Percentiles rank a stretch among this genome's conserved stretches.
Conservation (phyloP, 441 rosid species). For the Mallotus repandus region DNA sequence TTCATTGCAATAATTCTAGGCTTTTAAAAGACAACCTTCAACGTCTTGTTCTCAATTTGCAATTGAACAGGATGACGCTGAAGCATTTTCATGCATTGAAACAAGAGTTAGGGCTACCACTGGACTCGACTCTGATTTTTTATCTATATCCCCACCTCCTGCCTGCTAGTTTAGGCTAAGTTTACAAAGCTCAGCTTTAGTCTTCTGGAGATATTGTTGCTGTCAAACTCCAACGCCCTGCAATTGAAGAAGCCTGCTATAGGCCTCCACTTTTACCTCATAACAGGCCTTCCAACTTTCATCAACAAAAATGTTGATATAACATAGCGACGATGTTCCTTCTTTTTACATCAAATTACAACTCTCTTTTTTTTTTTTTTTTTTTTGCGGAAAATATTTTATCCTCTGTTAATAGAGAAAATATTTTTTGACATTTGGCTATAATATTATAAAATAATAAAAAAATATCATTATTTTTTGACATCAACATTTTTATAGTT, state of each 20-base stretch:
- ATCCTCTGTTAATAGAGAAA: too few relatives aligned
- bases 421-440: too few relatives aligned
- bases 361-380: too few relatives aligned
- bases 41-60: not conserved
- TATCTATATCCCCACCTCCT: conserved; percentile 71
- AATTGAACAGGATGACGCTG: conserved; percentile 70
- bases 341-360: too few relatives aligned
- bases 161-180: conserved; percentile 89
- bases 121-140: conserved; percentile 59
- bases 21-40: not conserved
- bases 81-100: conserved; percentile 79
- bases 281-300: conserved; percentile 68
- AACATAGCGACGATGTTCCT: too few relatives aligned
- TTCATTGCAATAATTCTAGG: not conserved
- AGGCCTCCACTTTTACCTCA: conserved; percentile 87
- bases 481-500: too few relatives aligned
- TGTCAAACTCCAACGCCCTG: conserved; percentile 74
- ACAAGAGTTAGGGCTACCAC: conserved; percentile 61
- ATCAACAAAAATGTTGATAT: too few relatives aligned
- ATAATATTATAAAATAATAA: too few relatives aligned
- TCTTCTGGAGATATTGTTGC: conserved; percentile 51
- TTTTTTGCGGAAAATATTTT: too few relatives aligned
- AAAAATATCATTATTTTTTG: too few relatives aligned
- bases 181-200: conserved; percentile 84
- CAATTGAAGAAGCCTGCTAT: conserved; percentile 68